Evolutionary conservation across 495 filamentous ascomycete species (phyloP), one percentile per base, ranked within the genome.

Genomic region (Aspergillus sclerotiicarbonarius): DNA sequence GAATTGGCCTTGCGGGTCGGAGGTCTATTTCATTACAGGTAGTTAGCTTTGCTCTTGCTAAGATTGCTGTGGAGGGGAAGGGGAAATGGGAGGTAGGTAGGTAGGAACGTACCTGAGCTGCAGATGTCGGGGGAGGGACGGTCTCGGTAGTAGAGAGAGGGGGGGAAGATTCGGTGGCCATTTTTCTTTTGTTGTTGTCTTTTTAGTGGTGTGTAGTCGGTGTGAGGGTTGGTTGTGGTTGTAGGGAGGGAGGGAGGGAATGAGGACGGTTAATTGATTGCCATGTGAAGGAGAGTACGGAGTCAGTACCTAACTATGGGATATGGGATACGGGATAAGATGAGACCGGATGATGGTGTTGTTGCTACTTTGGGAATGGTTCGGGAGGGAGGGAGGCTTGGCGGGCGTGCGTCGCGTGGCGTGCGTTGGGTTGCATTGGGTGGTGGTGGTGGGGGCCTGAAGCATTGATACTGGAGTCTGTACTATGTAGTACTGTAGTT

Each of bases 1-100:
- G 46, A 96, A 68, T 64, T 77, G 84, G 63, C 90, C 88, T 44
- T 83, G 82, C 15, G 80, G 66, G 39, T 71, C 72, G 25, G 74
- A 58, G 58, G 68, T 67, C 71, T 75, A 46, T 12, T 16, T 16
- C 31, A 21, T 46, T 21, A 39, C 31, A 13, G 31, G 12, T 57
- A 12, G 10, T 47, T 53, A 37, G 37, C 20, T 46, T 46, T 12
- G 37, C 7, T 2, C 5, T 12, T 12, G 13, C 9, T 41, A 12
- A 12, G 5, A n/a, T 41, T 3, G 8, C 8, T 37, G 8, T 37
- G 1, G 8, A 4, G 33, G 13, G 33, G 13, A 9, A 2, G 8
- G 13, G 33, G 33, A 7, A 15, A 15, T 10, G 33, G 33, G 33
- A 7, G 8, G 33, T n/a, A n/a, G 33, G 33, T 2, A 37, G 33